phyloP scores from a whole-genome alignment of 345 rosid genomes.

The Corymbia maculata region DNA sequence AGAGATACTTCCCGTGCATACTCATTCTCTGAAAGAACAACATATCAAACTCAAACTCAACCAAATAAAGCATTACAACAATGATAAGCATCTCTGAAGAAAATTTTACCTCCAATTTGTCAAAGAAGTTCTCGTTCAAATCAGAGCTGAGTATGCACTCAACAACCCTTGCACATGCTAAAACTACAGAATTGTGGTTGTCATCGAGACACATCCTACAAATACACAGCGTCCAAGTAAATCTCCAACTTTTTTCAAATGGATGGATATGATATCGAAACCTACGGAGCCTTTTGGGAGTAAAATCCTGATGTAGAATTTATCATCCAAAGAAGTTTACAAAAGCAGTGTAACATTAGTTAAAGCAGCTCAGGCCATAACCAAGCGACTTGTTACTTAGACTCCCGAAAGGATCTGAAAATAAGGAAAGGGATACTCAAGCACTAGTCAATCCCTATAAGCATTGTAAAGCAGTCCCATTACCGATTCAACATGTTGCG shows the following conservation, averaged over 20 bases:
- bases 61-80: background rate
- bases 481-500: background rate
- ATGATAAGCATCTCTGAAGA: background rate
- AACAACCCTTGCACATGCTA: slow-evolving; percentile 64
- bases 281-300: background rate
- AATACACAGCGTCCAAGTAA: background rate
- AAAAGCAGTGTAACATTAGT: background rate
- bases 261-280: background rate
- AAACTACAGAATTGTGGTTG: slow-evolving; percentile 69
- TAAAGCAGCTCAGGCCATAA: background rate
- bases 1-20: slow-evolving; percentile 26
- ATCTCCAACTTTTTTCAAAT: background rate
- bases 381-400: background rate
- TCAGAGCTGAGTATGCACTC: slow-evolving; percentile 71
- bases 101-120: slow-evolving; percentile 58
- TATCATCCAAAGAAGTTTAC: background rate
- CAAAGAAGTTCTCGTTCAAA: slow-evolving; percentile 49
- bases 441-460: background rate
- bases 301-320: background rate
- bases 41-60: background rate
- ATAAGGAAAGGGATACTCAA: background rate
- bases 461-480: background rate
- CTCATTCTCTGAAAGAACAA: slow-evolving; percentile 45
- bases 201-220: slow-evolving; percentile 87
- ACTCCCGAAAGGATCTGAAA: background rate